Conservation (phyloP, 768 basidiomycete genomes). For the Boletus speciosus region DNA sequence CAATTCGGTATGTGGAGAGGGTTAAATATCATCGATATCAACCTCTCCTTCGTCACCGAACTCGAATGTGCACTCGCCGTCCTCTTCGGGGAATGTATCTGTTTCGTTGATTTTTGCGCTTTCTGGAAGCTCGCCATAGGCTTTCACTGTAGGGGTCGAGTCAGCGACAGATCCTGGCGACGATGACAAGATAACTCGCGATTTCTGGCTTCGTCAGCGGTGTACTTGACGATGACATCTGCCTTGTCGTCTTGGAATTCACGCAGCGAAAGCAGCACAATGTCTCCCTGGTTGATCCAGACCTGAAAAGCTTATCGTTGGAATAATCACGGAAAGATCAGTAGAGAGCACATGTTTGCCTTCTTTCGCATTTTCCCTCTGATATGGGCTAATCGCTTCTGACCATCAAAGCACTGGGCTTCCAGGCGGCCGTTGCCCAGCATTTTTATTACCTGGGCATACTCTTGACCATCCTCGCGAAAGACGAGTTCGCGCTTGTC, state of each 20-base stretch:
- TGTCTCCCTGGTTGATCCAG: constrained; percentile 99
- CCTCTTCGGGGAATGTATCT: constrained; percentile 87
- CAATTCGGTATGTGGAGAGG: constrained; percentile 6
- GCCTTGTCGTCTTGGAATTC: constrained; percentile 99
- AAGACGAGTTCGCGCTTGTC: constrained; percentile 99
- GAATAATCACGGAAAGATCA: neutral
- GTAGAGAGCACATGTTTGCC: constrained; percentile 43
- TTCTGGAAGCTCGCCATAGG: constrained; percentile 95
- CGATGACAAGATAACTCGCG: constrained; percentile 37
- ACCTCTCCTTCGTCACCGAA: constrained; percentile 87
- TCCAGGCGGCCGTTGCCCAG: constrained; percentile 96
- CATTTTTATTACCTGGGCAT: constrained; percentile 98
- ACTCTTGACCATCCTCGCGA: constrained; percentile 98
- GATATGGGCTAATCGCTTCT: constrained; percentile 96
- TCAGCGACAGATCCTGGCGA: constrained; percentile 8
- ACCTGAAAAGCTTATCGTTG: constrained; percentile 51
- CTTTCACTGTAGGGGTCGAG: constrained; percentile 62
- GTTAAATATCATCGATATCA: constrained; percentile 86
- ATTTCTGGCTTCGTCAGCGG: constrained; percentile 90
- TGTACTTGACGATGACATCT: constrained; percentile 99
- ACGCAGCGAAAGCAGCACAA: constrained; percentile 88
- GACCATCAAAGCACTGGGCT: constrained; percentile 96
- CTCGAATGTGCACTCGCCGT: constrained; percentile 85
- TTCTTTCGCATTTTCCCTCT: constrained; percentile 99
- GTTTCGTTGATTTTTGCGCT: constrained; percentile 98